Evolutionary conservation across 108 stramenopile species (phyloP).

Genomic region (Nitzschia sp.): DNA sequence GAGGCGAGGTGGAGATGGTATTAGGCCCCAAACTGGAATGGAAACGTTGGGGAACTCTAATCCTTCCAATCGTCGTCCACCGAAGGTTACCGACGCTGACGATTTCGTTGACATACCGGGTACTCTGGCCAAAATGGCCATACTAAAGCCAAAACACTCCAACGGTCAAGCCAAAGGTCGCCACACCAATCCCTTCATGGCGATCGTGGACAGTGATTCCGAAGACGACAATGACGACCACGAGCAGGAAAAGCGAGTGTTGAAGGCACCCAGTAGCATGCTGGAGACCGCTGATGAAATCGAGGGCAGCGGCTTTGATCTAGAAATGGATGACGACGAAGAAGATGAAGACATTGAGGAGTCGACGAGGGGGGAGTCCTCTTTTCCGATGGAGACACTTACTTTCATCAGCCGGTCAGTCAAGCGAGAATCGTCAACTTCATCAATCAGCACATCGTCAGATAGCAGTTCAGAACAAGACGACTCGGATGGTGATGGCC

Average conservation of each 20-base stretch:
- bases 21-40: background rate
- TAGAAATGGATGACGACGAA: conserved; percentile 8
- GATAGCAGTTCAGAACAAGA: background rate
- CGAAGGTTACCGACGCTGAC: background rate
- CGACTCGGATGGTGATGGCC: background rate
- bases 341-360: conserved; percentile 11
- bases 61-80: background rate
- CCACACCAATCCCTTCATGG: background rate
- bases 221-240: conserved; percentile 17
- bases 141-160: background rate
- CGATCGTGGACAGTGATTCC: background rate
- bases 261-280: background rate
- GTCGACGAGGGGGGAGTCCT: background rate
- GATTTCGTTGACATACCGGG: background rate
- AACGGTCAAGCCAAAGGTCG: background rate
- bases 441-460: conserved; percentile 31
- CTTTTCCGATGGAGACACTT: background rate
- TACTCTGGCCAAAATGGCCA: background rate
- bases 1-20: background rate
- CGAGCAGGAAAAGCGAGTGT: background rate
- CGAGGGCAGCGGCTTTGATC: conserved; percentile 4
- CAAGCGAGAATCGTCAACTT: conserved; percentile 16
- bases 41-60: background rate
- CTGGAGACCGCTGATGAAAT: background rate
- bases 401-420: background rate